Evolutionary conservation across 768 basidiomycete genomes (phyloP).

Genomic region (Polyporus arcularius): DNA sequence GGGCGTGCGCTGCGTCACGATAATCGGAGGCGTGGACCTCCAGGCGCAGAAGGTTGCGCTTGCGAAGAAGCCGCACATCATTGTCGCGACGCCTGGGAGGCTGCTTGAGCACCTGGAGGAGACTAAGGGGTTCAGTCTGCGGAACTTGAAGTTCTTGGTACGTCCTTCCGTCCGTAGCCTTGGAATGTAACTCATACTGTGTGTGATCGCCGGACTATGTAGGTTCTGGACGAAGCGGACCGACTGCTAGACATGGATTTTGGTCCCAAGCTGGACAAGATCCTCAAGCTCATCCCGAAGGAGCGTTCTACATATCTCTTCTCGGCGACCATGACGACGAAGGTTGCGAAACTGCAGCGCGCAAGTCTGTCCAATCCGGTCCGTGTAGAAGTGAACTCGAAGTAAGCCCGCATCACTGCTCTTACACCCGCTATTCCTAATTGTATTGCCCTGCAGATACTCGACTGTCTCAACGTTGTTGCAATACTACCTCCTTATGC

Average conservation of each 20-base stretch:
- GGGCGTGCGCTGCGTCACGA: slow-evolving; percentile 87
- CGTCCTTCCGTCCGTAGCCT: slow-evolving; percentile 26
- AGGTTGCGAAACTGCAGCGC: slow-evolving; percentile 93
- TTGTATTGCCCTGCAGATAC: slow-evolving; percentile 56
- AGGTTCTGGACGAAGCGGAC: slow-evolving; percentile 99
- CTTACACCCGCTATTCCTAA: neutral
- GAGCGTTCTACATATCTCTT: slow-evolving; percentile 95
- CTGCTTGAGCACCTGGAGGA: slow-evolving; percentile 93
- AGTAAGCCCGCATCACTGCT: slow-evolving; percentile 51
- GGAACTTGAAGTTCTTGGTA: slow-evolving; percentile 86
- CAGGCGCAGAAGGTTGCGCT: slow-evolving; percentile 89
- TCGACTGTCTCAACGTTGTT: slow-evolving; percentile 94
- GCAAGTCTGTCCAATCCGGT: slow-evolving; percentile 94
- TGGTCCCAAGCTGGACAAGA: slow-evolving; percentile 92
- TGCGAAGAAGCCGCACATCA: slow-evolving; percentile 90
- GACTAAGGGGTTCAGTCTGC: slow-evolving; percentile 93
- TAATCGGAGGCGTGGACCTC: slow-evolving; percentile 96
- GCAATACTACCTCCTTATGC: slow-evolving; percentile 95
- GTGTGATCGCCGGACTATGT: neutral
- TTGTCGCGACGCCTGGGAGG: slow-evolving; percentile 95
- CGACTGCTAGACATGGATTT: slow-evolving; percentile 96
- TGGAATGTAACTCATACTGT: neutral
- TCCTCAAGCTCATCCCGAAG: slow-evolving; percentile 91
- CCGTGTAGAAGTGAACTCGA: slow-evolving; percentile 88
- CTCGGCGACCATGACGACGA: slow-evolving; percentile 99